These are phyloP conservation scores for Chlorencoelia australis DNA, from an alignment of 2,329 filamentous ascomycete species.

Conservation along the genomic window DNA sequence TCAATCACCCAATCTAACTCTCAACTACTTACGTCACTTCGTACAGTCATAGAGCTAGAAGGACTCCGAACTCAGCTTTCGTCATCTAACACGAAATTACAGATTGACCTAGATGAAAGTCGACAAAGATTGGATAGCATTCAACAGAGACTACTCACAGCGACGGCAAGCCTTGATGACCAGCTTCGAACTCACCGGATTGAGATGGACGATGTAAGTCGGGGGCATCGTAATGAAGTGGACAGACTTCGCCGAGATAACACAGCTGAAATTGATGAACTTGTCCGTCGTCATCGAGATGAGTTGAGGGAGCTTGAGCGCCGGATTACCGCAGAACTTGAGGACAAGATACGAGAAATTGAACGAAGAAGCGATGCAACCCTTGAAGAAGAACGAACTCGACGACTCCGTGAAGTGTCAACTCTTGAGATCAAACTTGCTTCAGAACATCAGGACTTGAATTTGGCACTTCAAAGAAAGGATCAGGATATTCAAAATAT, in stretches of 20 bases:
- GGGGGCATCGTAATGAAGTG: conserved; percentile 44
- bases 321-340: conserved; percentile 41
- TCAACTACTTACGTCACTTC: conserved; percentile 9
- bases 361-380: conserved; percentile 33
- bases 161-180: conserved; percentile 40
- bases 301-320: conserved; percentile 56
- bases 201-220: conserved; percentile 43
- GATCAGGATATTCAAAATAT: conserved; percentile 44
- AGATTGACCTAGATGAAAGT: conserved; percentile 56
- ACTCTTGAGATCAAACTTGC: conserved; percentile 47
- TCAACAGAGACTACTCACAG: conserved; percentile 34
- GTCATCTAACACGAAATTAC: conserved; percentile 40
- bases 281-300: conserved; percentile 54
- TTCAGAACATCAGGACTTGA: conserved; percentile 33
- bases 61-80: conserved; percentile 23
- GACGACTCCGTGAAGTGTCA: conserved; percentile 51
- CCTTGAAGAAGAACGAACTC: conserved; percentile 52
- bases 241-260: conserved; percentile 42
- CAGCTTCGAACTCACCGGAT: conserved; percentile 38
- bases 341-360: conserved; percentile 23
- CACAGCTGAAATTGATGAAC: conserved; percentile 44
- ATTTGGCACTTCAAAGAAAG: conserved; percentile 29
- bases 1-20: no score
- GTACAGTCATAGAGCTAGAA: conserved; percentile 39
- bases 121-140: conserved; percentile 30